Conservation (phyloP, 2,329 filamentous ascomycete genomes). For the Claviceps africana region DNA sequence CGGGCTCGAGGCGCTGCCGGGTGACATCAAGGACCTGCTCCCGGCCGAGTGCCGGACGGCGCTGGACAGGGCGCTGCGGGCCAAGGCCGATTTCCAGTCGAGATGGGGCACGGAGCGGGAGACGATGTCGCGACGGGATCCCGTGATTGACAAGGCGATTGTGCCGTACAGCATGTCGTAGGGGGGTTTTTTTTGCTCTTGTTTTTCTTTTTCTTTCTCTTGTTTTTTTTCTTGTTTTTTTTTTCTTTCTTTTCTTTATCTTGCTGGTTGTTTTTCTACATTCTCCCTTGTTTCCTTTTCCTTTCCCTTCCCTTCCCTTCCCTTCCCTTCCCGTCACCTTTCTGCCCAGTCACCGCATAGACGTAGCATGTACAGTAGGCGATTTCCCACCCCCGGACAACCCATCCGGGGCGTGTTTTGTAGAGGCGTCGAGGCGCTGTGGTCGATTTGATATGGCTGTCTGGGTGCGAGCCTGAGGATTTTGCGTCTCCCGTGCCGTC, state of each 20-base stretch:
- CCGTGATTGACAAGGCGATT: conserved; percentile 50
- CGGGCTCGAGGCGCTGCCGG: conserved; percentile 49
- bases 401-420: too few species aligned
- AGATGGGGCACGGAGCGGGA: conserved; percentile 58
- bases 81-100: conserved; percentile 58
- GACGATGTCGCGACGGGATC: conserved; percentile 36
- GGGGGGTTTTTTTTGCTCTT: not conserved
- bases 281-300: not conserved
- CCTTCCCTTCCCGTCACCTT: too few species aligned
- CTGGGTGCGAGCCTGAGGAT: too few species aligned
- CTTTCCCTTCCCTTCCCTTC: too few species aligned
- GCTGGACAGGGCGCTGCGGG: conserved; percentile 51
- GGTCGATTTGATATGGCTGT: too few species aligned
- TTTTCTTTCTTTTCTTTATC: not conserved
- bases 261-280: too few species aligned
- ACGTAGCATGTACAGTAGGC: too few species aligned
- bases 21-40: conserved; percentile 52
- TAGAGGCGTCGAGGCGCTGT: too few species aligned
- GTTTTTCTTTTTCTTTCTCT: not conserved
- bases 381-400: too few species aligned
- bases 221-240: conserved; percentile 1
- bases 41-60: conserved; percentile 57
- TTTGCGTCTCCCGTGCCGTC: too few species aligned
- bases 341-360: too few species aligned
- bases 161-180: conserved; percentile 39